phyloP scores from a whole-genome alignment of 345 rosid species.

The Iberis pinnata region DNA sequence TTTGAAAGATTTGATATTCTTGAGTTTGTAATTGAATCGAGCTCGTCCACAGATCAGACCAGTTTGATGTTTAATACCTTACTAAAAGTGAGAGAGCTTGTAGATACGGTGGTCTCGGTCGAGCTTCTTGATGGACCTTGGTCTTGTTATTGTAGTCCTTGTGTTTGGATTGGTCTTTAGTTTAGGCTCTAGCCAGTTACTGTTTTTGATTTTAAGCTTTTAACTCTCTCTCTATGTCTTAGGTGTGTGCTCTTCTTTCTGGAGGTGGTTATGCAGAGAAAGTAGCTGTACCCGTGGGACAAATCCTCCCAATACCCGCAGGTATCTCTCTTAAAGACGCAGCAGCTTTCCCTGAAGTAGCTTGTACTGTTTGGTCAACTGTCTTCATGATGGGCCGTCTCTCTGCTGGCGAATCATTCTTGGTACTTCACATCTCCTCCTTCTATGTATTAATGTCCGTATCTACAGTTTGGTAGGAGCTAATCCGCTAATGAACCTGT shows the following conservation, averaged over 20 bases:
- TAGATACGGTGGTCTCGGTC: too few species aligned
- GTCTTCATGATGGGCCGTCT: conserved; percentile 67
- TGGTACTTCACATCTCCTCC: conserved; percentile 36
- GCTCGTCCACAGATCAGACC: too few species aligned
- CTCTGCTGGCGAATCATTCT: conserved; percentile 56
- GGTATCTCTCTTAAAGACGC: conserved; percentile 66
- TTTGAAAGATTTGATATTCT: too few species aligned
- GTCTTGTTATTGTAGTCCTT: neutral
- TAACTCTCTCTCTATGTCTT: neutral
- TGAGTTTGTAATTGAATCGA: too few species aligned
- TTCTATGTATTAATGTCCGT: neutral
- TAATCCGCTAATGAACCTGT: conserved; percentile 8
- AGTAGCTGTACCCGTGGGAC: conserved; percentile 66
- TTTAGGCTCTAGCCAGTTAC: neutral
- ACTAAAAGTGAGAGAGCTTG: too few species aligned
- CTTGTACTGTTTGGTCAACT: conserved; percentile 90
- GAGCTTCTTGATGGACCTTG: too few species aligned
- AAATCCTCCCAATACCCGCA: conserved; percentile 51
- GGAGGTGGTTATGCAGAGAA: conserved; percentile 92
- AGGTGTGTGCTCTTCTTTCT: conserved; percentile 86
- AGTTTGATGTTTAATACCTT: too few species aligned
- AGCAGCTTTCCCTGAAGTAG: conserved; percentile 71
- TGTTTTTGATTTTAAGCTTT: neutral
- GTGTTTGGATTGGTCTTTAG: neutral
- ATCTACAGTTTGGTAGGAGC: neutral